Base-by-base conservation (phyloP, 1,139 yeast species). In the Geotrichum siamense region DNA sequence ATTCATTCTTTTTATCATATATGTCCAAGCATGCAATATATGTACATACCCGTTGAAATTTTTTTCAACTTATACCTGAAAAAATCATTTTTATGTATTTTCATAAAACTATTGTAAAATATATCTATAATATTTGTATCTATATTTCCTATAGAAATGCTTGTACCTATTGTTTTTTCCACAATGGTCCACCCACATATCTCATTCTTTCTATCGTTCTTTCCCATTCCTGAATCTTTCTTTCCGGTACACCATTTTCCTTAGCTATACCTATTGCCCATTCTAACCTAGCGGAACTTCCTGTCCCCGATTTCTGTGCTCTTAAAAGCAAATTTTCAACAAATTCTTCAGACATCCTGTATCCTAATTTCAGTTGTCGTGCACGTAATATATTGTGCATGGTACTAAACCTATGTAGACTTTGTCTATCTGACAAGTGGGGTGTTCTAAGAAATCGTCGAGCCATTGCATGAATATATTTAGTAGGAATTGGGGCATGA, bases 231-330 rank as follows among this genome's bases (percentile, higher is more conserved):
- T 21, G 5, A 5, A 33, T 12, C 16, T 33, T 9, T 5, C 5
- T 15, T 5, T 45, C 47, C 3, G 51, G 26, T n/a, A 54, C 55
- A 6, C 45, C 38, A 38, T 52, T 54, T 10, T 35, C 39, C 29
- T 41, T 48, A 1, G 57, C 57, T 27, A 54, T 23, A n/a, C 48
- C 45, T 17, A 54, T 38, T 12, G 56, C 56, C 56, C 56, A 54
- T 20, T 40, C 25, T 13, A 54, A 47, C 16, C 57, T 42, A 23
- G 39, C 42, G 12, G 49, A 43, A 29, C 55, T 49, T 3, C 57
- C 57, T 31, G 47, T 35, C 8, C 51, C 50, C 4, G 15, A 29
- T 12, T 21, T 26, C 17, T 20, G 20, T 10, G 38, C 39, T 4
- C 45, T 40, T 3, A 17, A 17, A 13, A 44, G n/a, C 13, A 44